Base-by-base conservation (phyloP, 306 rosid genomes). In the Prunus dulcis region DNA sequence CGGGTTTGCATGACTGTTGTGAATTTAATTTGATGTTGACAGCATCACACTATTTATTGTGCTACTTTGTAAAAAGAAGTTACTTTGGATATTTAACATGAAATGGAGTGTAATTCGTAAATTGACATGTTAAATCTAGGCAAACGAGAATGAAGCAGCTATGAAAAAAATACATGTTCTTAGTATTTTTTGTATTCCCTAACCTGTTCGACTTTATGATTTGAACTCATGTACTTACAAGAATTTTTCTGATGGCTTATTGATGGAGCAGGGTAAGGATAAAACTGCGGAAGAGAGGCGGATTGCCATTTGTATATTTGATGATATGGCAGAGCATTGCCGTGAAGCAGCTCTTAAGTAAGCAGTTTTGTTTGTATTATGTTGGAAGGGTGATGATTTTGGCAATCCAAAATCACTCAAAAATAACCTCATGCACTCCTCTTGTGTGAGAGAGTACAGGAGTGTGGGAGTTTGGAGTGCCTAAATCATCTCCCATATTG, bases 251-350 rank as follows among this genome's bases (percentile, higher is more conserved):
- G 4, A 67, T 22, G 14, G 56, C 41, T 67, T 43, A n/a, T 45
- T 72, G 70, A 72, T 64, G 22, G 20, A 22, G 68, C 79, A 92
- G 99, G 99, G 97, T 22, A 95, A 88, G 87, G 99, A 95, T 80
- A 95, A 89, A 87, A 86, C 97, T 68, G 88, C 96, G n/a, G 99
- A 92, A 82, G 99, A 95, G 89, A 86, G 99, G 71, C 88, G 99
- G 78, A 92, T 92, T 58, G 99, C 99, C 56, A 92, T 95, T 56
- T 95, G 99, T 86, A 95, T 95, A 76, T 95, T 95, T 80, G 99
- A 95, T 82, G 99, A 95, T 78, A 84, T 95, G 62, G 99, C 96
- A 17, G 99, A 95, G 84, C 99, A 95, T 83, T 95, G 99, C 55
- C 96, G 90, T 79, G 97, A 95, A 88, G 91, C 97, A 50, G 99